phyloP scores from a whole-genome alignment of 2,329 filamentous ascomycete species.

The Albophoma yamanashiensis region DNA sequence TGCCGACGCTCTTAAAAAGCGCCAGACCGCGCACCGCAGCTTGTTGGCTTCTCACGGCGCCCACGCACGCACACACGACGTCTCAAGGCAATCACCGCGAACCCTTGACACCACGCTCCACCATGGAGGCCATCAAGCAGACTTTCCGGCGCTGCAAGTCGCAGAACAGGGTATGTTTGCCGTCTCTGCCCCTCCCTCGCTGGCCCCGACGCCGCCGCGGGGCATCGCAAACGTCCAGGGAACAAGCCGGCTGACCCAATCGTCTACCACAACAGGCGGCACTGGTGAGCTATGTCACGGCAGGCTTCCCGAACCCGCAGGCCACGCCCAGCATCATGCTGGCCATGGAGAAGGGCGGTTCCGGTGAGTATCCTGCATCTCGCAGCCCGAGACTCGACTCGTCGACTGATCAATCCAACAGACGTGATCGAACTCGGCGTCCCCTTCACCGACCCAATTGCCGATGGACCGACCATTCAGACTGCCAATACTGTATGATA shows the following conservation, averaged over 20 bases:
- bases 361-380: constrained; percentile 45
- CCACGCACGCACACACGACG: not conserved
- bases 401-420: constrained; percentile 4
- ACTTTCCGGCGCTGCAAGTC: constrained; percentile 51
- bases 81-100: not conserved
- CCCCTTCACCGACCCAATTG: constrained; percentile 96
- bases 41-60: not conserved
- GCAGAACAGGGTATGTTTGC: constrained; percentile 43
- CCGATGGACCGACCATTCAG: constrained; percentile 95
- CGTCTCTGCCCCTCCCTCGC: constrained; percentile 16
- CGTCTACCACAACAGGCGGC: constrained; percentile 47
- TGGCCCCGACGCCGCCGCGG: constrained; percentile 11
- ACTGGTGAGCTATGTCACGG: constrained; percentile 92
- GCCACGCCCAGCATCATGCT: constrained; percentile 77
- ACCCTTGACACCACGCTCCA: constrained; percentile 7
- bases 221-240: not conserved
- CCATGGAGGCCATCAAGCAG: constrained; percentile 47
- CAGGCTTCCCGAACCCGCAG: constrained; percentile 76
- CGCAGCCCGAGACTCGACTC: not conserved
- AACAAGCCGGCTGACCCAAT: not conserved
- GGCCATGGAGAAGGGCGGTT: constrained; percentile 83
- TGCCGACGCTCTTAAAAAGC: not conserved
- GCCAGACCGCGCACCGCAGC: not conserved
- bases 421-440: constrained; percentile 94
- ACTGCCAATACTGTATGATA: constrained; percentile 75